phyloP scores from a whole-genome alignment of 2,329 filamentous ascomycete genomes.

The Diaporthe ampelina region DNA sequence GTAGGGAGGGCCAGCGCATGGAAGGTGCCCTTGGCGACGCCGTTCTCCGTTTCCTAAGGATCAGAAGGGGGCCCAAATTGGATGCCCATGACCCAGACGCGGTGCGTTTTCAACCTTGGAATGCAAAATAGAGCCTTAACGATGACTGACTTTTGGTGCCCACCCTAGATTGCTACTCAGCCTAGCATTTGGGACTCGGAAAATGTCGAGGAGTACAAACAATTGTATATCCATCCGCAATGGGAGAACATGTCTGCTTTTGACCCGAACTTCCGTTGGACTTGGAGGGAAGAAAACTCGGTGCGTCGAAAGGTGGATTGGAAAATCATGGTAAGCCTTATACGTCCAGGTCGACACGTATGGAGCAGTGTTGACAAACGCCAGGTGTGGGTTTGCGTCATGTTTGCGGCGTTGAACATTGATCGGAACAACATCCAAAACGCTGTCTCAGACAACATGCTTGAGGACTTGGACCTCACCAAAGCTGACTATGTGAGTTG shows the following conservation, averaged over 20 bases:
- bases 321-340: slow-evolving; percentile 45
- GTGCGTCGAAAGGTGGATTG: slow-evolving; percentile 63
- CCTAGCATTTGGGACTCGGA: slow-evolving; percentile 44
- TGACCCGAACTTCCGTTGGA: slow-evolving; percentile 67
- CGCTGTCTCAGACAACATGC: slow-evolving; percentile 48
- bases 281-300: slow-evolving; percentile 65
- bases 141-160: not conserved
- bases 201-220: slow-evolving; percentile 50
- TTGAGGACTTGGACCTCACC: slow-evolving; percentile 48
- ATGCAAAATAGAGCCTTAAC: no score
- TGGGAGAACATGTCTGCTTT: slow-evolving; percentile 70
- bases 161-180: not conserved
- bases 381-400: slow-evolving; percentile 61
- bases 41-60: not conserved
- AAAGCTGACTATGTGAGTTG: slow-evolving; percentile 53
- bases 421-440: slow-evolving; percentile 58
- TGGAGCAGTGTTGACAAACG: not conserved
- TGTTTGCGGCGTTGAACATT: slow-evolving; percentile 66
- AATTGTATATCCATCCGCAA: slow-evolving; percentile 51
- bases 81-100: not conserved
- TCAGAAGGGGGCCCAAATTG: not conserved
- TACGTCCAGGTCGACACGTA: no score
- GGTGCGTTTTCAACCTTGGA: not conserved
- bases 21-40: slow-evolving; percentile 7
- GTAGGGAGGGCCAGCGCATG: not conserved